Base-by-base conservation (phyloP, 306 rosid species). In the Rosa chinensis region DNA sequence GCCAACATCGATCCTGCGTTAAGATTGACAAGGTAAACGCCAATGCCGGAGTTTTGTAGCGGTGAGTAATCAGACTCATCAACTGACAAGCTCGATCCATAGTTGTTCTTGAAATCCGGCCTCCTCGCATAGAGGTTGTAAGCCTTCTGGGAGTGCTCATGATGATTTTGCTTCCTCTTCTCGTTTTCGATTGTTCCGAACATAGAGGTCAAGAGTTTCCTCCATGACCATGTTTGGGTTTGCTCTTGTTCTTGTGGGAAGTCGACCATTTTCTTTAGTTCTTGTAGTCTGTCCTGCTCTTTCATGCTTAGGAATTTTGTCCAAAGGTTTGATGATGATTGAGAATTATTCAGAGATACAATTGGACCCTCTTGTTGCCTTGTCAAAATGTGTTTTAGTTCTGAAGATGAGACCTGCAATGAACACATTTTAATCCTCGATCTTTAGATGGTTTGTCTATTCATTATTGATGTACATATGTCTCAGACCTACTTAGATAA, bases 1-100 rank as follows among this genome's bases (percentile, higher is more conserved):
- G 97, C 87, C 97, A 94, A 85, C 97, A 94, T 94, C 0, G 98
- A 83, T 53, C 98, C 94, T 86, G 94, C 88, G 2, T 86, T 78
- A 84, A 94, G 97, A 78, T 89, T 89, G 82, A 92, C 94, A 6
- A 85, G 92, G 78, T 85, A 92, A 62, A 89, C 73, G 13, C 96
- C 90, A 52, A 87, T 37, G 66, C 88, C 93, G 4, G 97, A 87
- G 48, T 64, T 70, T 73, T 74, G 58, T 50, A 94, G 89, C 3
- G 93, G 94, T 7, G 78, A 5, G 77, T 88, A 92, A 25, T 88
- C 85, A 5, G 80, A 40, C 21, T 85, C 92, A 28, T 94, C 94
- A 0, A 94, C 44, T 42, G 92, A 88, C 62, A 87, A 68, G 49
- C 96, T 92, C 85, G 84, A 90, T 56, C 98, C 98, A 4, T 94